Evolutionary conservation across 192 early-diverging fungal species (phyloP).

Genomic region (Coemansia sp.): DNA sequence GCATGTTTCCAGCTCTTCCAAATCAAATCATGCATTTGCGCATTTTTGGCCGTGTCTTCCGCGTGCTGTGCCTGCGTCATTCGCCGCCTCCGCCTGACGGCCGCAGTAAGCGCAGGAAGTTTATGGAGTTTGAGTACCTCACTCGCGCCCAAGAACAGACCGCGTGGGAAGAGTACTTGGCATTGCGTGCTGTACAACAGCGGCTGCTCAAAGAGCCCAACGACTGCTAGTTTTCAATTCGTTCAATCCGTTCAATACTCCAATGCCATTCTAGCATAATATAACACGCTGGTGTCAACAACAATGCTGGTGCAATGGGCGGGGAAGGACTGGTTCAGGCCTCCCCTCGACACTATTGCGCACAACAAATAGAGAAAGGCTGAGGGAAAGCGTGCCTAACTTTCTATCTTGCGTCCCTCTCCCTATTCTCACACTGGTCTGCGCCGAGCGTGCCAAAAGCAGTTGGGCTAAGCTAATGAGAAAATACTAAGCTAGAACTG

Average conservation of each 20-base stretch:
- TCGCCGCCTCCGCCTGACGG: slow-evolving; percentile 2
- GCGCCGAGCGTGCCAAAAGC: too few relatives aligned
- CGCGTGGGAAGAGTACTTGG: slow-evolving; percentile 54
- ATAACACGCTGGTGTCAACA: not conserved
- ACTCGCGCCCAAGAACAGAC: slow-evolving; percentile 38
- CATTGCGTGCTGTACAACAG: slow-evolving; percentile 38
- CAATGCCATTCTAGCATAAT: not conserved
- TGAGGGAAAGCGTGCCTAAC: not conserved
- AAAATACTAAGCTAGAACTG: too few relatives aligned
- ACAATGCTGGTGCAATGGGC: not conserved
- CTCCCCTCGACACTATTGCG: not conserved
- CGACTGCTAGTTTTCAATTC: slow-evolving; percentile 8
- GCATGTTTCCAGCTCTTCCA: slow-evolving; percentile 59
- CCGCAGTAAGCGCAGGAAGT: slow-evolving; percentile 12
- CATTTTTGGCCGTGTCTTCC: slow-evolving; percentile 61
- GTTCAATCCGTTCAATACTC: not conserved
- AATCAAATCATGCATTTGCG: slow-evolving; percentile 66
- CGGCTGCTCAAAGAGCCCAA: slow-evolving; percentile 33
- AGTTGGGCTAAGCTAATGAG: too few relatives aligned
- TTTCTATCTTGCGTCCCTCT: not conserved
- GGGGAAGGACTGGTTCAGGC: not conserved
- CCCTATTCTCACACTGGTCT: not conserved
- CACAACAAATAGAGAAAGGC: not conserved
- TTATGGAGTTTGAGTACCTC: slow-evolving; percentile 32
- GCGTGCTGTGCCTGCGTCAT: slow-evolving; percentile 36